Percentiles rank a stretch among this genome's conserved stretches.
Evolutionary conservation across 2,329 filamentous ascomycete species (phyloP).

Genomic region (Emydomyces testavorans): DNA sequence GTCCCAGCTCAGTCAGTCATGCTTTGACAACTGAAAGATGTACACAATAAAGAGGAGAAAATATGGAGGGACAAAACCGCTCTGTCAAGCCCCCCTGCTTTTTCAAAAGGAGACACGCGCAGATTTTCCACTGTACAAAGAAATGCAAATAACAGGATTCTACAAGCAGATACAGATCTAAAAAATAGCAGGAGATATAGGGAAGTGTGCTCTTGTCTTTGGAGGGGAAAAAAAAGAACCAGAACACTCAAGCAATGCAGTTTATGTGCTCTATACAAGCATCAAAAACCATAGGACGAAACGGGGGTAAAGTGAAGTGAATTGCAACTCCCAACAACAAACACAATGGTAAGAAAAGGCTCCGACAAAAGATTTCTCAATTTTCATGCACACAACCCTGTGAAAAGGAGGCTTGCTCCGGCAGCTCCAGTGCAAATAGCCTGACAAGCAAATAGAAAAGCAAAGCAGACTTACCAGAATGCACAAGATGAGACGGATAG

Average conservation of each 20-base stretch:
- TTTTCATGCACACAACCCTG: background rate
- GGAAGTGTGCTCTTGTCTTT: background rate
- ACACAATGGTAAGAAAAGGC: background rate
- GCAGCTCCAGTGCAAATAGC: constrained; percentile 2
- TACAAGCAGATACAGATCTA: background rate
- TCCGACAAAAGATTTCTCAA: background rate
- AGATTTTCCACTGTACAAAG: background rate
- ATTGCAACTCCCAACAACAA: background rate
- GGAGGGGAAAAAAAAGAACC: background rate
- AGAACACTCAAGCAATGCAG: background rate
- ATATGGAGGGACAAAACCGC: background rate
- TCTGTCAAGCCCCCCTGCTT: background rate
- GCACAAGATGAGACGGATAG: constrained; percentile 2
- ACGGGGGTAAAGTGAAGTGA: background rate
- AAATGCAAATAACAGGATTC: background rate
- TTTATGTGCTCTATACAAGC: constrained; percentile 2
- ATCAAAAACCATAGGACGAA: background rate
- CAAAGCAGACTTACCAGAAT: constrained; percentile 1
- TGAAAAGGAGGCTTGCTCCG: background rate
- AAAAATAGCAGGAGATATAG: background rate
- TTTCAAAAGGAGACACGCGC: background rate
- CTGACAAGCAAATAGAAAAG: background rate
- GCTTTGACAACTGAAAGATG: background rate
- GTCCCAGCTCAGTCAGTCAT: constrained; percentile 1
- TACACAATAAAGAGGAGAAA: background rate